Evolutionary conservation across 169 alveolate genomes (phyloP).

Genomic region (Cryptosporidium bovis): DNA sequence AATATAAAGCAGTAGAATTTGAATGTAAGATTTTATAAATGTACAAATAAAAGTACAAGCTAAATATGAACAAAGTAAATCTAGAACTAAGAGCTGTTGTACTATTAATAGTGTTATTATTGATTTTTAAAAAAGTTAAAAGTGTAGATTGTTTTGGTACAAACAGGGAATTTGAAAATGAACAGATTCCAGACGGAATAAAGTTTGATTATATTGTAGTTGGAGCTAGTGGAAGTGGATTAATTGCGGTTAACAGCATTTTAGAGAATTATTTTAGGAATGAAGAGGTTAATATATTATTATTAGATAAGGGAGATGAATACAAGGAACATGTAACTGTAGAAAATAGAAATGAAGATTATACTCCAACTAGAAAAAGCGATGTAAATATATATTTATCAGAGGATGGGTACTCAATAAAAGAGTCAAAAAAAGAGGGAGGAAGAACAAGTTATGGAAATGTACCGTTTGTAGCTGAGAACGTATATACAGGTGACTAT

Average conservation of each 20-base stretch:
- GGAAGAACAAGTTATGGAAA: slow-evolving; percentile 69
- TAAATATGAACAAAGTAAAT: too few species aligned
- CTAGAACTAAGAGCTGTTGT: too few species aligned
- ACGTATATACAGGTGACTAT: slow-evolving; percentile 33
- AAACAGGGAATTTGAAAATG: neutral
- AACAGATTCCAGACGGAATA: slow-evolving; percentile 1
- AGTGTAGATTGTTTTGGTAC: neutral
- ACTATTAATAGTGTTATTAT: neutral
- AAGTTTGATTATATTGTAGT: slow-evolving; percentile 40
- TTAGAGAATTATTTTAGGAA: slow-evolving; percentile 20
- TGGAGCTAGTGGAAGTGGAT: slow-evolving; percentile 47
- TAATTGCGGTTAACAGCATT: slow-evolving; percentile 36
- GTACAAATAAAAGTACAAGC: too few species aligned
- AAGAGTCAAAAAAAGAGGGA: slow-evolving; percentile 27
- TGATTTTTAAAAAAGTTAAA: neutral
- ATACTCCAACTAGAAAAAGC: neutral
- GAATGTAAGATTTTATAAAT: too few species aligned
- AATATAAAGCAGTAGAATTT: too few species aligned
- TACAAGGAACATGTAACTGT: neutral
- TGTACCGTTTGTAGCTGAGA: slow-evolving; percentile 35
- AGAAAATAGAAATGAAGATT: slow-evolving; percentile 1
- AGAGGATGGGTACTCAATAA: slow-evolving; percentile 30
- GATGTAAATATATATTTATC: slow-evolving; percentile 8
- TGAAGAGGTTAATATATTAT: slow-evolving; percentile 23
- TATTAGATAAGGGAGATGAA: slow-evolving; percentile 30